These are phyloP conservation scores for Gryganskiella cystojenkinii DNA, from an alignment of 192 early-diverging fungal species.

Conservation along the genomic window DNA sequence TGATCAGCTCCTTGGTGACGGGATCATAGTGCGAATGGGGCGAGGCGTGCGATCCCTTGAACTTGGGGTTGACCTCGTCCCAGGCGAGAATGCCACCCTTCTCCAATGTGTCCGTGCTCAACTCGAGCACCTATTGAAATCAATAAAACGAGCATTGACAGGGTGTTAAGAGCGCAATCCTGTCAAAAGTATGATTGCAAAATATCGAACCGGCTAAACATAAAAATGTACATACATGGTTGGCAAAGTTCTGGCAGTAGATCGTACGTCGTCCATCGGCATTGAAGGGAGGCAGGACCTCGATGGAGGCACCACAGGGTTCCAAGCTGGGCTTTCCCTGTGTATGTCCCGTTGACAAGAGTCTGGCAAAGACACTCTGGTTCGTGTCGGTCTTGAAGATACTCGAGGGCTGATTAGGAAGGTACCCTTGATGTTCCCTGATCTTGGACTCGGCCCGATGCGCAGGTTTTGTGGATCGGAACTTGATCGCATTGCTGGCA, in stretches of 20 bases:
- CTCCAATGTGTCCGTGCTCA: conserved; percentile 73
- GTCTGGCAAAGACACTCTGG: conserved; percentile 72
- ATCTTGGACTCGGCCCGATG: conserved; percentile 72
- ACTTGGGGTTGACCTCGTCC: conserved; percentile 69
- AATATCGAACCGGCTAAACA: not conserved
- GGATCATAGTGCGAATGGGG: conserved; percentile 79
- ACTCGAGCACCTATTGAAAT: conserved; percentile 63
- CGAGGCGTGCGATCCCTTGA: conserved; percentile 71
- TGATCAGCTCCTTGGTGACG: conserved; percentile 77
- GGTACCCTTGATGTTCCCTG: conserved; percentile 76
- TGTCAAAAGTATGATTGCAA: conserved; percentile 1
- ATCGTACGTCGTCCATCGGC: conserved; percentile 71
- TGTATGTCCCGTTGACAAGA: conserved; percentile 66
- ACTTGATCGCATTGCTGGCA: conserved; percentile 62
- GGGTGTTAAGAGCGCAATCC: no score
- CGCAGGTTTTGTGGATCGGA: conserved; percentile 70
- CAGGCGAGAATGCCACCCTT: conserved; percentile 69
- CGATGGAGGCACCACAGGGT: conserved; percentile 72
- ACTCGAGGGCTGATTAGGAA: conserved; percentile 71
- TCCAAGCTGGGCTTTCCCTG: conserved; percentile 72
- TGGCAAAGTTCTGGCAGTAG: conserved; percentile 75
- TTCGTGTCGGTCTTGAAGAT: conserved; percentile 75
- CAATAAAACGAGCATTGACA: conserved; percentile 4
- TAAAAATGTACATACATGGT: conserved; percentile 57
- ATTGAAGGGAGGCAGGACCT: conserved; percentile 59